Evolutionary conservation across 140 eudicot species (phyloP), one percentile per base, ranked within the genome.

Genomic region (Erigeron philadelphicus): DNA sequence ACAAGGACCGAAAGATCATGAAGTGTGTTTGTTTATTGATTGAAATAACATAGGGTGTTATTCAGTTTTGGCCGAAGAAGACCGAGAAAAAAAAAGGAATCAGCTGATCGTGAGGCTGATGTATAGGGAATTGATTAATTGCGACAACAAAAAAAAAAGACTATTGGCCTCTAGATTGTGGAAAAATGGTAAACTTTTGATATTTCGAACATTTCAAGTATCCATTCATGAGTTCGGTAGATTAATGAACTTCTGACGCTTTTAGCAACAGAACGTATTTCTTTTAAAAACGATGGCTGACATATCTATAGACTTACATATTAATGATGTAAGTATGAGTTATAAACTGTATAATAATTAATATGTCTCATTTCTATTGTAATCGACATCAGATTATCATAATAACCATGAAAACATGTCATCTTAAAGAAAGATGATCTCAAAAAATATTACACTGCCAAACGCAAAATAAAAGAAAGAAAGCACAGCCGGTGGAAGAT

Each of bases 351-450:
- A 44, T 65, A 25, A n/a, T n/a, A n/a, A n/a, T n/a, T n/a, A n/a
- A 61, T 15, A 46, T 19, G 43, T 66, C 57, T 35, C 18, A n/a
- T 4, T 46, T 66, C 19, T 66, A 66, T 66, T 49, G 45, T 25
- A 66, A 66, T 58, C 42, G 21, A 66, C 56, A 21, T 13, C 52
- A 66, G 45, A 66, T 48, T 15, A 49, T 31, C 48, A 52, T 54
- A 10, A 40, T 68, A 41, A 54, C 41, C 41, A 42, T 9, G n/a
- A 23, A 17, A 54, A 11, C 55, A 56, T 44, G 16, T 43, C 35
- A 64, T 64, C 52, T 18, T 43, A 31, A 31, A 31, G 38, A 31
- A 31, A 2, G 16, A 9, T 40, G n/a, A 19, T 13, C 54, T 1
- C 13, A 13, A 61, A 16, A 61, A 25, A 61, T 40, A 15, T 35